Percentiles rank a stretch among this genome's conserved stretches.
Conservation (phyloP, 805 yeast genomes). For the Debaryomyces prosopidis region DNA sequence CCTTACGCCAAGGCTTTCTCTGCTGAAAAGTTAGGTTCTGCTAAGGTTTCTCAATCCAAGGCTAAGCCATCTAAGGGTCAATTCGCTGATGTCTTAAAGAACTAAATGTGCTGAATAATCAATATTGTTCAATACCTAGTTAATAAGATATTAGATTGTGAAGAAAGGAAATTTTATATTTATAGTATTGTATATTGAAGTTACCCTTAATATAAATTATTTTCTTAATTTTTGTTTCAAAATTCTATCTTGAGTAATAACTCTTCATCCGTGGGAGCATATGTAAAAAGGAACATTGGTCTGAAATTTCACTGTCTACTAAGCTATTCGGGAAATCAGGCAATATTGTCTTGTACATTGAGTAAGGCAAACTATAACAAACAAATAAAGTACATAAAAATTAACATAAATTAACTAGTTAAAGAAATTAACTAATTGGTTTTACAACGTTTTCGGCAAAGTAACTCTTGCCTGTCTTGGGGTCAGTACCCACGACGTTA, state of each 20-base stretch:
- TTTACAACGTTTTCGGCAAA: constrained; percentile 48
- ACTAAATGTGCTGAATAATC: constrained; percentile 22
- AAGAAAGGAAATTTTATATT: not conserved
- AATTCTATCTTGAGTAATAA: no score
- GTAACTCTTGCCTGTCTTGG: constrained; percentile 29
- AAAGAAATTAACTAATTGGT: constrained; percentile 15
- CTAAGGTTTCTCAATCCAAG: constrained; percentile 65
- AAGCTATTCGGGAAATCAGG: no score
- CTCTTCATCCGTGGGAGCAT: no score
- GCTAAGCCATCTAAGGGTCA: constrained; percentile 71
- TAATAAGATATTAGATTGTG: not conserved
- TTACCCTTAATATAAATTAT: constrained; percentile 5
- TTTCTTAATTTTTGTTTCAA: no score
- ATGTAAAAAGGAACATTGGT: no score
- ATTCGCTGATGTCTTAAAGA: constrained; percentile 66
- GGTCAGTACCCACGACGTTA: constrained; percentile 42
- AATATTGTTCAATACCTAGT: not conserved
- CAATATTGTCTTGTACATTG: not conserved
- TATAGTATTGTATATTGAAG: constrained; percentile 9
- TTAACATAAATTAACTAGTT: not conserved
- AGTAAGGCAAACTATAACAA: not conserved
- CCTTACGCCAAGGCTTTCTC: constrained; percentile 98
- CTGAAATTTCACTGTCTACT: no score
- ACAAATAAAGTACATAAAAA: not conserved
- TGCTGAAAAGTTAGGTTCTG: constrained; percentile 86